phyloP scores from a whole-genome alignment of 768 basidiomycete species.

The Leucosporidium scottii region DNA sequence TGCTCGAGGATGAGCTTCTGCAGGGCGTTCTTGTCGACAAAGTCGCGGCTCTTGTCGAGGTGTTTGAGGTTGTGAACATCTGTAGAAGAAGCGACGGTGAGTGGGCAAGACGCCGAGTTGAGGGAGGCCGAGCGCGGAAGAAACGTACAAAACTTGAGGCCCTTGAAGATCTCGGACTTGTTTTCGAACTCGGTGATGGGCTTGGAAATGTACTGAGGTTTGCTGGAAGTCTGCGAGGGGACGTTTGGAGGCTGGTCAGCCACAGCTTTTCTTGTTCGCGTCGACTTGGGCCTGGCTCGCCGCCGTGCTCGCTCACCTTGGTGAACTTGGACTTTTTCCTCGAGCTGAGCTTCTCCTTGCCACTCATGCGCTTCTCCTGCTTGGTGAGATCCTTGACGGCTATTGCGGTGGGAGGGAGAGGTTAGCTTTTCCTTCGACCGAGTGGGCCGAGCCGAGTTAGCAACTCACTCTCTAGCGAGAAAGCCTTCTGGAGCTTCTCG shows the following conservation, averaged over 20 bases:
- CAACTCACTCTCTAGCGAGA: too few relatives aligned
- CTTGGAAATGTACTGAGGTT: constrained; percentile 58
- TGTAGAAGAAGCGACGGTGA: not conserved
- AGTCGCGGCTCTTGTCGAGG: constrained; percentile 47
- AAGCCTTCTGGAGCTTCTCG: too few relatives aligned
- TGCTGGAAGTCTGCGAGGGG: constrained; percentile 38
- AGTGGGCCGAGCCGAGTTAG: too few relatives aligned
- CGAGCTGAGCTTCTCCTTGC: too few relatives aligned
- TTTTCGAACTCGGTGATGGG: constrained; percentile 55
- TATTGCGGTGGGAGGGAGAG: too few relatives aligned
- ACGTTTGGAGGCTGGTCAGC: too few relatives aligned
- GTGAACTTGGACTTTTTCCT: too few relatives aligned
- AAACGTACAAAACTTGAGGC: constrained; percentile 68
- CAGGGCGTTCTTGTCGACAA: constrained; percentile 62
- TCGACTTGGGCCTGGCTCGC: too few relatives aligned
- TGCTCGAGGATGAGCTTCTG: constrained; percentile 48
- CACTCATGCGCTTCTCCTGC: not conserved
- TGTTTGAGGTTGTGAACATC: constrained; percentile 3
- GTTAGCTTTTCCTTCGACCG: too few relatives aligned
- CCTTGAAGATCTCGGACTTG: constrained; percentile 62
- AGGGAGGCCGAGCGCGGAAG: not conserved
- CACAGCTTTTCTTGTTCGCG: too few relatives aligned
- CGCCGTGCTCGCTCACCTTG: too few relatives aligned
- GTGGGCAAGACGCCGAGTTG: not conserved
- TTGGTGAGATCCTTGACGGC: not conserved